These are phyloP conservation scores for Thraustotheca clavata DNA, from an alignment of 352 stramenopile species.

Conservation along the genomic window DNA sequence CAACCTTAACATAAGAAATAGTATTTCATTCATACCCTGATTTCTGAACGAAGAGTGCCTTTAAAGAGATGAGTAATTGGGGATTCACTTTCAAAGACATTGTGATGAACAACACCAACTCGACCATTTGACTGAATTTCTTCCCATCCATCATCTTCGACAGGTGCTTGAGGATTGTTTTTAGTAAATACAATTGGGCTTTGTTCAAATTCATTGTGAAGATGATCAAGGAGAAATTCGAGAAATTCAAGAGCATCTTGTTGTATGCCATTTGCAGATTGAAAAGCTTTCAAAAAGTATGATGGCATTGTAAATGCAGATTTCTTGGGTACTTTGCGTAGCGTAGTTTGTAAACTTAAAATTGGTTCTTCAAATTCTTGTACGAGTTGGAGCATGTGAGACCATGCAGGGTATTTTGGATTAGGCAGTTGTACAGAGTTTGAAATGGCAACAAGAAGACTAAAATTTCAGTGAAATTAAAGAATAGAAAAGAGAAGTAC, in stretches of 20 bases:
- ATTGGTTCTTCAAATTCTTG: constrained; percentile 77
- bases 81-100: constrained; percentile 53
- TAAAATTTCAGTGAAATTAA: constrained; percentile 20
- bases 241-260: constrained; percentile 82
- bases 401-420: constrained; percentile 58
- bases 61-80: constrained; percentile 85
- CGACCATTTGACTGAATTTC: constrained; percentile 74
- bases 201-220: constrained; percentile 75
- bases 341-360: constrained; percentile 25
- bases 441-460: constrained; percentile 61
- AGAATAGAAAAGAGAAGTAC: constrained; percentile 27
- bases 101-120: constrained; percentile 63
- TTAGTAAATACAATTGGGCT: constrained; percentile 31
- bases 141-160: constrained; percentile 60
- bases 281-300: constrained; percentile 75
- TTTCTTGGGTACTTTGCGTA: background rate
- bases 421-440: constrained; percentile 38
- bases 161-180: background rate
- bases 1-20: background rate
- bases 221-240: constrained; percentile 77
- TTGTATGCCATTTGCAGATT: constrained; percentile 72
- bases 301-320: background rate
- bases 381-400: constrained; percentile 69
- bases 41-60: constrained; percentile 61
- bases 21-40: constrained; percentile 16